Evolutionary conservation across 805 yeast species (phyloP), one percentile per base, ranked within the genome.

Genomic region (Wickerhamomyces canadensis): DNA sequence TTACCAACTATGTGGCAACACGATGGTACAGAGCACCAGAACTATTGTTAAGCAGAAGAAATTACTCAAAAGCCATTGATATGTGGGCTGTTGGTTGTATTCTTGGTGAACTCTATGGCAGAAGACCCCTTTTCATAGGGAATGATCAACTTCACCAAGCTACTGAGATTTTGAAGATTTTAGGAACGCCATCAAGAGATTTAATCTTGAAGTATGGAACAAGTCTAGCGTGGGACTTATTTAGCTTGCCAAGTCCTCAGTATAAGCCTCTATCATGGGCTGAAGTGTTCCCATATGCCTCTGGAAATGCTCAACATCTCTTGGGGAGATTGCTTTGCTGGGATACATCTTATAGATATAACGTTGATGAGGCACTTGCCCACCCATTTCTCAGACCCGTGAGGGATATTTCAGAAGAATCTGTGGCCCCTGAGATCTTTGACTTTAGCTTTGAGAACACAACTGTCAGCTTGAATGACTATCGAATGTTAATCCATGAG

Each of bases 21-120:
- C 64, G 97, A 40, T 89, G 96, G 96, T 89, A 89, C 53, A 68
- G 98, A 31, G 96, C 97, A 0, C 98, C 98, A 0, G 98, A 89
- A 52, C 67, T 89, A 33, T 74, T 89, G 31, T 59, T 88, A 24
- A 71, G 84, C 10, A 68, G 72, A 39, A 70, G 67, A 35, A 52
- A 48, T 14, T 86, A 86, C 53, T 71, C 78, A 4, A 82, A 82
- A 40, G 68, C 76, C 3, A 82, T 89, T 33, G 98, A 89, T 57
- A 68, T 89, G 67, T 89, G 98, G 98, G 88, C 96, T 0, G 76
- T 81, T 9, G 98, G 97, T 1, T 89, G 97, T 54, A 87, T 89
- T 9, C 61, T 88, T 42, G 95, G 81, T 3, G 98, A 89, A 57
- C 65, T 89, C 34, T 84, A 83, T 45, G 85, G 87, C 0, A 66